A percentile compares a stretch with the other conserved stretches of the same genome.
Conservation (phyloP, 192 early-diverging fungal genomes). For the Umbelopsis sp. region DNA sequence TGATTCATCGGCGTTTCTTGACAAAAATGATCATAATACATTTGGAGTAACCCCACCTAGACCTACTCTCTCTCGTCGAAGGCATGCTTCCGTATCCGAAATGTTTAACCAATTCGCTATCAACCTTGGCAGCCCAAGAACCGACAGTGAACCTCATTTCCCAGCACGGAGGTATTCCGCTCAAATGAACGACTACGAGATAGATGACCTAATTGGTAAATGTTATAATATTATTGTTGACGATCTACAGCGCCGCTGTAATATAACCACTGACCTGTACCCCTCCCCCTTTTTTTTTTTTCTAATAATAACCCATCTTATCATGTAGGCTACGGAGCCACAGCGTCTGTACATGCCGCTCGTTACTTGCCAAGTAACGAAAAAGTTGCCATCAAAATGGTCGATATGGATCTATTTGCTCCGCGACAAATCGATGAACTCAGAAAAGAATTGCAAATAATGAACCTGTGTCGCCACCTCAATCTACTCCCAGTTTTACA, state of each 20-base stretch:
- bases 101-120: neutral
- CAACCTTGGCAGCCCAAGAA: neutral
- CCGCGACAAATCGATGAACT: conserved; percentile 28
- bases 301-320: neutral
- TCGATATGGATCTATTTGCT: conserved; percentile 21
- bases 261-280: neutral
- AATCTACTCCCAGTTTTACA: conserved; percentile 30
- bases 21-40: neutral
- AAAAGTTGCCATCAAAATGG: conserved; percentile 29
- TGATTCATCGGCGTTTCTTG: neutral
- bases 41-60: neutral
- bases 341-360: conserved; percentile 30
- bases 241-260: neutral
- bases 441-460: conserved; percentile 34
- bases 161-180: conserved; percentile 17
- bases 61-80: neutral
- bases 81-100: conserved; percentile 7
- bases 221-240: conserved; percentile 2
- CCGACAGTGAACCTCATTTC: neutral
- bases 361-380: conserved; percentile 15
- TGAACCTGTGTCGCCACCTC: conserved; percentile 30
- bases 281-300: neutral
- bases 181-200: neutral
- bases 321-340: conserved; percentile 28
- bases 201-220: conserved; percentile 13